Evolutionary conservation across 306 rosid genomes (phyloP).

Genomic region (Vachellia pachyceras): DNA sequence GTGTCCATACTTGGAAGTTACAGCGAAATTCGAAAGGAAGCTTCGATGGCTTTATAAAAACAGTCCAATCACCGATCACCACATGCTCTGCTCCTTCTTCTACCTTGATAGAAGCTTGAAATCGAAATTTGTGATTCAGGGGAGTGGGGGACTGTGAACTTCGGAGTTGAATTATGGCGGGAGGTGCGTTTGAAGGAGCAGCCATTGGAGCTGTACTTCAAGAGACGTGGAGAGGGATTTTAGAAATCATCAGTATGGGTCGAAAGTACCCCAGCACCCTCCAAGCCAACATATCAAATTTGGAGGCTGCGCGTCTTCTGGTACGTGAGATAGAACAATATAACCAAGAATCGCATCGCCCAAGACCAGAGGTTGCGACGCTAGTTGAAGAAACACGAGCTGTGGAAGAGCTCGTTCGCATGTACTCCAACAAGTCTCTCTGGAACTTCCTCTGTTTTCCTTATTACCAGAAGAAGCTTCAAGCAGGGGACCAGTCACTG

Average conservation of each 20-base stretch:
- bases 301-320: not conserved
- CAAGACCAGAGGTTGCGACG: constrained; percentile 23
- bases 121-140: not conserved
- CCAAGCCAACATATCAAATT: constrained; percentile 4
- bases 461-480: constrained; percentile 25
- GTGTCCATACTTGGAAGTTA: not conserved
- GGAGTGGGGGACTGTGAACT: not conserved
- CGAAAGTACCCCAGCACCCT: not conserved
- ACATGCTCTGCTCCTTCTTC: not conserved
- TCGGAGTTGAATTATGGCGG: not conserved
- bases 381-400: constrained; percentile 9
- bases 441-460: constrained; percentile 36
- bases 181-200: not conserved
- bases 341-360: constrained; percentile 30
- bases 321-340: constrained; percentile 22
- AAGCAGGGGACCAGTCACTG: not conserved
- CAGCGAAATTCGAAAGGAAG: not conserved
- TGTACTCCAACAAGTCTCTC: constrained; percentile 35
- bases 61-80: not conserved
- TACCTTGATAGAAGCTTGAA: not conserved
- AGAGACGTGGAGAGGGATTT: not conserved
- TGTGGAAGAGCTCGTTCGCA: constrained; percentile 39
- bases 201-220: constrained; percentile 33
- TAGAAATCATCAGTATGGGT: constrained; percentile 17
- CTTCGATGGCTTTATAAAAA: not conserved